phyloP scores from a whole-genome alignment of 306 rosid species.

The Bauhinia variegata region DNA sequence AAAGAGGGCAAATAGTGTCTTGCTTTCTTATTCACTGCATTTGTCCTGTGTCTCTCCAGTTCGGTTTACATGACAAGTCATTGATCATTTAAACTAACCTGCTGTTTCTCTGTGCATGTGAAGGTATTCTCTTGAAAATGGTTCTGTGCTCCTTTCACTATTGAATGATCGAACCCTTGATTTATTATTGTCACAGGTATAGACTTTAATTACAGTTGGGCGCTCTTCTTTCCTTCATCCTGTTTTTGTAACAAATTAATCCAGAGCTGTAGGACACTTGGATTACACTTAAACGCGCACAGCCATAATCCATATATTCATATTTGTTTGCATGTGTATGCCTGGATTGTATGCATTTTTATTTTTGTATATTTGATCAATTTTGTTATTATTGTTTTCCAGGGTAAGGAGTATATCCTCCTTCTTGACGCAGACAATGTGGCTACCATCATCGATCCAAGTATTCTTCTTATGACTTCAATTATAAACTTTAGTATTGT shows the following conservation, averaged over 20 bases:
- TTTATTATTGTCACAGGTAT: constrained; percentile 65
- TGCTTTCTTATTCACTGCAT: neutral
- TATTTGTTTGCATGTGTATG: neutral
- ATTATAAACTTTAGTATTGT: constrained; percentile 10
- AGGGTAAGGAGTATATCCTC: constrained; percentile 84
- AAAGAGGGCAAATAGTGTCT: neutral
- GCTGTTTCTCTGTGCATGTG: constrained; percentile 30
- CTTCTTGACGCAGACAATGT: constrained; percentile 65
- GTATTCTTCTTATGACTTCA: constrained; percentile 61
- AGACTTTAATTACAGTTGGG: constrained; percentile 19
- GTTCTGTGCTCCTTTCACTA: constrained; percentile 48
- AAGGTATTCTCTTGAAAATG: constrained; percentile 59
- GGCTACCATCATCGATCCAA: constrained; percentile 67
- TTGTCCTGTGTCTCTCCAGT: constrained; percentile 8
- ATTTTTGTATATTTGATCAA: constrained; percentile 20
- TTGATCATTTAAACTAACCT: constrained; percentile 29
- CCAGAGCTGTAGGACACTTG: constrained; percentile 15
- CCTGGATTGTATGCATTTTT: constrained; percentile 6
- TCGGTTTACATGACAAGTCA: constrained; percentile 21
- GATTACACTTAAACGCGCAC: constrained; percentile 23
- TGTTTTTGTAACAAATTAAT: neutral
- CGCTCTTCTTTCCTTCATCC: constrained; percentile 11
- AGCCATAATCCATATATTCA: constrained; percentile 15
- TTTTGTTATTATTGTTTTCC: constrained; percentile 40
- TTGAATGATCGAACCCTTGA: constrained; percentile 60